These are phyloP conservation scores for Coemansia sp. DNA, from an alignment of 192 early-diverging fungal species.

Conservation along the genomic window DNA sequence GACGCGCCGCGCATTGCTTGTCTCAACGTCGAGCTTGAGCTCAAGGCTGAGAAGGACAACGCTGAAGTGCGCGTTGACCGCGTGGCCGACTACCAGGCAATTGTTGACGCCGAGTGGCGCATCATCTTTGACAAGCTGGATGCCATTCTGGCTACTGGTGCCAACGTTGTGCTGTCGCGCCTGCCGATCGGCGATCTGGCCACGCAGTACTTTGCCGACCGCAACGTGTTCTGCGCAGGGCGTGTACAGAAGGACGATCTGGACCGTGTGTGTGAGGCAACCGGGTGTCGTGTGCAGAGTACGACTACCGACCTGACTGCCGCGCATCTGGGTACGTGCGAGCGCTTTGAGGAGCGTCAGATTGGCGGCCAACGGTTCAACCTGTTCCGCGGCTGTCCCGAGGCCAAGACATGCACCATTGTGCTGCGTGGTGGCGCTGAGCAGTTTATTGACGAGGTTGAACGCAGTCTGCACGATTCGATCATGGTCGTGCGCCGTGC, in stretches of 20 bases:
- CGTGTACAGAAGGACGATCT: slow-evolving; percentile 93
- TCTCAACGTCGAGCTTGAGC: slow-evolving; percentile 96
- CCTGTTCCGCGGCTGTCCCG: slow-evolving; percentile 90
- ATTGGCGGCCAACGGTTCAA: slow-evolving; percentile 97
- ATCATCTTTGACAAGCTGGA: slow-evolving; percentile 99
- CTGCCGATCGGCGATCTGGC: slow-evolving; percentile 98
- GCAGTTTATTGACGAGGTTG: slow-evolving; percentile 99
- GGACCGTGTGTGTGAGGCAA: slow-evolving; percentile 90
- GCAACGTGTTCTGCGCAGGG: slow-evolving; percentile 98
- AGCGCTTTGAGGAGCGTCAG: slow-evolving; percentile 91
- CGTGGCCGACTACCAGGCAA: slow-evolving; percentile 97
- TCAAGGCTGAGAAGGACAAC: slow-evolving; percentile 99
- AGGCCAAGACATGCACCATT: slow-evolving; percentile 94
- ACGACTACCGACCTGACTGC: slow-evolving; percentile 82
- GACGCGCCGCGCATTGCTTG: slow-evolving; percentile 86
- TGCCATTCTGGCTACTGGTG: slow-evolving; percentile 90
- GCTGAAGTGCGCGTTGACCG: slow-evolving; percentile 97
- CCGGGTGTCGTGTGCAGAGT: slow-evolving; percentile 90
- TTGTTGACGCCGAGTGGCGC: slow-evolving; percentile 99
- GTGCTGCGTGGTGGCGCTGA: slow-evolving; percentile 96
- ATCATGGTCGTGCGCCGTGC: slow-evolving; percentile 99
- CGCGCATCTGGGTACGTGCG: slow-evolving; percentile 85
- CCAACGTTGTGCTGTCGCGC: slow-evolving; percentile 96
- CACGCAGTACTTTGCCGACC: slow-evolving; percentile 99
- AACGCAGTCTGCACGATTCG: slow-evolving; percentile 95